phyloP scores from a whole-genome alignment of 2,329 filamentous ascomycete species.

The Neoarthrinium moseri region DNA sequence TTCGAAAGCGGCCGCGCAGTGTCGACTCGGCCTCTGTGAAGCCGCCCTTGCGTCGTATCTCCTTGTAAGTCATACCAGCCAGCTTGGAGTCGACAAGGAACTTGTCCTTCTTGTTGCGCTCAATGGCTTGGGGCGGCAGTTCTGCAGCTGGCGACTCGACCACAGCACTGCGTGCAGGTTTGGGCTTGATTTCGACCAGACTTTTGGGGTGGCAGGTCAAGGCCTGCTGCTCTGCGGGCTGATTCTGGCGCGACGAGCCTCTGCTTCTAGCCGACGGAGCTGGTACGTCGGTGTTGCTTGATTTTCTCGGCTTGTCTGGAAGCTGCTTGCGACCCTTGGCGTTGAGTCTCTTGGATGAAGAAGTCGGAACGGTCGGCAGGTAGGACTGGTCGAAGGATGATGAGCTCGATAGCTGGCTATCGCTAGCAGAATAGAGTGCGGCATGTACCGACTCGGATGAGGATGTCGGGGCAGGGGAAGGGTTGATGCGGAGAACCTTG shows the following conservation, averaged over 20 bases:
- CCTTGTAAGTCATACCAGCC: slow-evolving; percentile 61
- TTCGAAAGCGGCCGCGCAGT: slow-evolving; percentile 65
- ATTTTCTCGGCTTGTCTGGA: neutral
- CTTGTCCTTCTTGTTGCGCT: slow-evolving; percentile 38
- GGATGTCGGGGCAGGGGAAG: neutral
- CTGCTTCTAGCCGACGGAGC: neutral
- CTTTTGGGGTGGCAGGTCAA: neutral
- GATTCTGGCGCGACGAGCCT: neutral
- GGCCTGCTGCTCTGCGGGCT: neutral
- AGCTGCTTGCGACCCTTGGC: neutral
- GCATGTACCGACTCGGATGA: neutral
- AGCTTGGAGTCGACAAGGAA: slow-evolving; percentile 54
- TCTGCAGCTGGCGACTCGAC: neutral
- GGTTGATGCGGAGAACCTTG: slow-evolving; percentile 1
- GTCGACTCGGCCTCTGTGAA: slow-evolving; percentile 70
- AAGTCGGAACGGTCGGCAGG: neutral
- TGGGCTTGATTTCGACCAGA: neutral
- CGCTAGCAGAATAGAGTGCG: neutral
- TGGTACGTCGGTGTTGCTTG: neutral
- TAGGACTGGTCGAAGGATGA: neutral
- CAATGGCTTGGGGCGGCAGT: neutral
- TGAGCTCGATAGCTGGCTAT: neutral
- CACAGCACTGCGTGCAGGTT: neutral
- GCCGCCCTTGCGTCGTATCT: slow-evolving; percentile 55
- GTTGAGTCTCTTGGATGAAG: neutral